Evolutionary conservation across 2,329 filamentous ascomycete genomes (phyloP), one percentile per base, ranked within the genome.

Genomic region (Aspergillus ochraceoroseus): DNA sequence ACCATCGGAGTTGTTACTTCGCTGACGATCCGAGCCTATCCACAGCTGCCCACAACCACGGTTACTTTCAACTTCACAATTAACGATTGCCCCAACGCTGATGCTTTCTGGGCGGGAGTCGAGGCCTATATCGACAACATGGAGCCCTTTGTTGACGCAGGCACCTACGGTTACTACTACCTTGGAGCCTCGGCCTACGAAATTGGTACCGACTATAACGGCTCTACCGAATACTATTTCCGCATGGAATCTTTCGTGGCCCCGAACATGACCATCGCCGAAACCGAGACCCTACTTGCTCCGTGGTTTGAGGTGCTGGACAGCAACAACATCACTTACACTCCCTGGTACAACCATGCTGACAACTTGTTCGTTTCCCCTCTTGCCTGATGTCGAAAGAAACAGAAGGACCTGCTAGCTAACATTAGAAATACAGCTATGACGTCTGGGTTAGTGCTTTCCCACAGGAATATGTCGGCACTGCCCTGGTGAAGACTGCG

Each of bases 1-100:
- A 56, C 52, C 41, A 66, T 68, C 46, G 70, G 70, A 8, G 59
- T 73, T 4, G 68, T 73, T 3, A 62, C 59, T 14, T 57, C 63
- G n/a, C 54, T 65, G 18, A 67, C 44, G 1, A 31, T 54, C 12
- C 52, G 47, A 19, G 49, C 51, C 1, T 28, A 46, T 7, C 49
- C 52, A 6, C 30, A 50, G 14, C 20, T 54, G 19, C 37, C 45
- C 12, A 53, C 52, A 1, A 54, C 52, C 2, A 41, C 47, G 1
- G 52, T 54, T n/a, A 53, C 50, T 2, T 54, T 54, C 40, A 53
- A 54, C 36, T 54, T 50, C 38, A 53, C 52, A 0, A 33, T 53
- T 9, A 35, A 29, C 4, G 50, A 52, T 29, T 46, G 48, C 3
- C 52, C 52, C 13, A 37, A 15, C 31, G 32, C 41, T 1, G 33